phyloP scores from a whole-genome alignment of 2,329 filamentous ascomycete species.

The Xylariaceae sp. region DNA sequence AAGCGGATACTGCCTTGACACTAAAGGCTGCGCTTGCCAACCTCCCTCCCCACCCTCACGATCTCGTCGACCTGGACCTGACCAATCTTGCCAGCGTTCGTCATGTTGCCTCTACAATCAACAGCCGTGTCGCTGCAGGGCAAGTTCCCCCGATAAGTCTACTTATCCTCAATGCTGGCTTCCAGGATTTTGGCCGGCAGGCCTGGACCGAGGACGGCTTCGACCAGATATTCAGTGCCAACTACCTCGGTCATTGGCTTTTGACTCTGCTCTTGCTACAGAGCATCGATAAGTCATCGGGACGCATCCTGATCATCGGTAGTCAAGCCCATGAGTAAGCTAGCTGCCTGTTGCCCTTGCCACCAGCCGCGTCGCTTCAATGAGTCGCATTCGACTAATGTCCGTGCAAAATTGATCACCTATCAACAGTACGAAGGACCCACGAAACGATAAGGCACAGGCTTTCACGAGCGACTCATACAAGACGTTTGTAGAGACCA shows the following conservation, averaged over 20 bases:
- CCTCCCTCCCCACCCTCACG: conserved; percentile 5
- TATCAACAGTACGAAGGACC: conserved; percentile 2
- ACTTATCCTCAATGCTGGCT: conserved; percentile 35
- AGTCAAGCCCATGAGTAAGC: conserved; percentile 33
- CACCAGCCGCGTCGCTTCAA: conserved; percentile 2
- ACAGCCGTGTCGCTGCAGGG: conserved; percentile 12
- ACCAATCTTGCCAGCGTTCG: conserved; percentile 12
- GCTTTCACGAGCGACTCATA: conserved; percentile 15
- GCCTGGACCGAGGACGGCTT: conserved; percentile 18
- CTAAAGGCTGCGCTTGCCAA: not conserved
- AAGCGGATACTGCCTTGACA: not conserved
- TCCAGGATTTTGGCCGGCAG: conserved; percentile 23
- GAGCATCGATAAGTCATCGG: conserved; percentile 21
- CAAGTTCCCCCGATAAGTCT: conserved; percentile 36
- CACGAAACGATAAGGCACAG: conserved; percentile 3
- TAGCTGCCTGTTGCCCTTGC: not conserved
- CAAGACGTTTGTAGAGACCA: conserved; percentile 17
- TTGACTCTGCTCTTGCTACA: conserved; percentile 21
- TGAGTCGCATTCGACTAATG: not conserved
- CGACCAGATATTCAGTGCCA: conserved; percentile 22
- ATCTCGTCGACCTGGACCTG: conserved; percentile 12
- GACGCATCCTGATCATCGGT: conserved; percentile 21
- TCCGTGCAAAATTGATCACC: not conserved
- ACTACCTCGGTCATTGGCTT: conserved; percentile 28
- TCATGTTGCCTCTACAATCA: conserved; percentile 7